A percentile compares a stretch with the other conserved stretches of the same genome.
phyloP scores from a whole-genome alignment of 1,284 basidiomycete species.

The Irpex lacteus region DNA sequence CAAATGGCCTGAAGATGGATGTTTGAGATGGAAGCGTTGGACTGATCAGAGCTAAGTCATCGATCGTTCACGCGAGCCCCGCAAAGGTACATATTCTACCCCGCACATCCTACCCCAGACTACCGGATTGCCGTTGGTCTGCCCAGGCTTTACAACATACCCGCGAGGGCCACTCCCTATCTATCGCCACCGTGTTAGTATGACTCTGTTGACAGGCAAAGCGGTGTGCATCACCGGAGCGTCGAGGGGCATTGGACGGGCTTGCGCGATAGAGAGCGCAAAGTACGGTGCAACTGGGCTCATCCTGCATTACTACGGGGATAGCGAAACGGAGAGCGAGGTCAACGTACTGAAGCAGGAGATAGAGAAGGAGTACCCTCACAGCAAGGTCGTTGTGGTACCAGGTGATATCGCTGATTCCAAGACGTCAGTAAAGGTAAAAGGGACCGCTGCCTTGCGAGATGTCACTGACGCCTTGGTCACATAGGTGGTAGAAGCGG shows the following conservation, averaged over 20 bases:
- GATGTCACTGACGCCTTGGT: not conserved
- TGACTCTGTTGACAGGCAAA: constrained; percentile 57
- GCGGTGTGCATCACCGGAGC: constrained; percentile 74
- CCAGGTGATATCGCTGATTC: constrained; percentile 68
- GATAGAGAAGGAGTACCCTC: constrained; percentile 35
- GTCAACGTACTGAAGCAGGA: constrained; percentile 43
- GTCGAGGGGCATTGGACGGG: constrained; percentile 79
- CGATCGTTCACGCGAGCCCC: not conserved
- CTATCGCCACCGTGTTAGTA: constrained; percentile 16
- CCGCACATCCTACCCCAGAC: not conserved
- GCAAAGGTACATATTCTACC: not conserved
- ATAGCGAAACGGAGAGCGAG: constrained; percentile 53
- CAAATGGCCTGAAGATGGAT: not conserved
- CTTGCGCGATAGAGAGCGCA: constrained; percentile 63
- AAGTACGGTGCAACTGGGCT: constrained; percentile 68
- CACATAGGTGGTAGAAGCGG: constrained; percentile 55
- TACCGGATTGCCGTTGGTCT: not conserved
- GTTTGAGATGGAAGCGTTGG: not conserved
- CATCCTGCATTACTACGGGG: constrained; percentile 71
- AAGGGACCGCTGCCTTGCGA: constrained; percentile 10
- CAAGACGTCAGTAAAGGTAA: constrained; percentile 58
- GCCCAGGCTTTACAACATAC: not conserved
- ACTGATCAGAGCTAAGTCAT: not conserved
- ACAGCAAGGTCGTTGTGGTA: constrained; percentile 40
- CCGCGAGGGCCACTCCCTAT: not conserved